Evolutionary conservation across 169 alveolate species (phyloP), one percentile per base, ranked within the genome.

Genomic region (Plasmodium reichenowi): DNA sequence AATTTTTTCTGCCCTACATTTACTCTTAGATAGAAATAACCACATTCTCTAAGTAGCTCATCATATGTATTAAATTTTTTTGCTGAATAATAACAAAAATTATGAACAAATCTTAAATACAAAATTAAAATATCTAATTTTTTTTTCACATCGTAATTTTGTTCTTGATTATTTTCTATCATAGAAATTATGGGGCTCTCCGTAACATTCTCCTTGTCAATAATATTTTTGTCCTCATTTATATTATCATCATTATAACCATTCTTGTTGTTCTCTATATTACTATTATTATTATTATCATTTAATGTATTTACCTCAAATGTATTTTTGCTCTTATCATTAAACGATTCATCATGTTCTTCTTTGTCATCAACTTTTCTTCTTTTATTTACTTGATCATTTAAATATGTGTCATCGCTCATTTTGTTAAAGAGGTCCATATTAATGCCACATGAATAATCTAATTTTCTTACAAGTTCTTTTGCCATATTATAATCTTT

Each of bases 11-110:
- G 52, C 10, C 47, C 62, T 63, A 83, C n/a, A 26, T 83, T 83
- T 0, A 83, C 91, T 22, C 91, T 56, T 15, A 83, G 63, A 48
- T 56, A 83, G 45, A 83, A 83, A 64, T 83, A 50, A 13, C 91
- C 91, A 70, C 91, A 83, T 60, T 83, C 91, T 56, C 91, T 83
- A n/a, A 63, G 38, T 83, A 83, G 54, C 32, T 83, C 91, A 47
- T 83, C 91, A 26, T 83, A 83, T 38, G 91, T 83, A 47, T 83
- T 67, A 72, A 52, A 83, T 70, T 83, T 83, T 60, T 72, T 59
- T 6, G 91, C 91, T 13, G 91, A 83, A 60, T 83, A 83, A 72
- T 68, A 83, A 56, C 91, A 83, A 56, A 67, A 83, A 62, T 67
- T 83, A 56, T 83, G 91, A 48, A 83, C 91, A 83, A 83, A 56